A percentile compares a stretch with the other conserved stretches of the same genome.
phyloP scores from a whole-genome alignment of 805 yeast genomes.

The Candida patagonica region DNA sequence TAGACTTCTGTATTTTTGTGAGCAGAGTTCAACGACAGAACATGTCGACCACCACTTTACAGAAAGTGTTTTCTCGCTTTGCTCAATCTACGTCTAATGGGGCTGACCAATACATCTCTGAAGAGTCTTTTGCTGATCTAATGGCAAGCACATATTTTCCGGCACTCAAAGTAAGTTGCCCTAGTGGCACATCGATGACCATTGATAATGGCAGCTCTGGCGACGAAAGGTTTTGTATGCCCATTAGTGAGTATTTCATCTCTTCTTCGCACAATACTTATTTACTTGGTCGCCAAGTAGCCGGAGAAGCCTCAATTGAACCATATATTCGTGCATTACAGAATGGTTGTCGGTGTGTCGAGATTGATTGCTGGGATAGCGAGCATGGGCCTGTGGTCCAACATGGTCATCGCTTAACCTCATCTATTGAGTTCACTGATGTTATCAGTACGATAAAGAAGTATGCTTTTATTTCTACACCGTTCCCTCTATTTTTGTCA shows the following conservation, averaged over 20 bases:
- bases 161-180: conserved; percentile 6
- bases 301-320: conserved; percentile 79
- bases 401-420: conserved; percentile 81
- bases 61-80: conserved; percentile 33
- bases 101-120: conserved; percentile 10
- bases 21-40: conserved; percentile 39
- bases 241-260: conserved; percentile 77
- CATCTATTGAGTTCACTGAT: conserved; percentile 56
- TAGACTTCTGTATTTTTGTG: conserved; percentile 38
- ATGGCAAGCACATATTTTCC: conserved; percentile 28
- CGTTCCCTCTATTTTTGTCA: conserved; percentile 77
- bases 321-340: conserved; percentile 81
- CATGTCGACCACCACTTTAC: conserved; percentile 23
- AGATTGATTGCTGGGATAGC: conserved; percentile 92
- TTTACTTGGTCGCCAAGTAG: conserved; percentile 77
- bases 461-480: conserved; percentile 82
- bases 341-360: conserved; percentile 91
- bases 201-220: conserved; percentile 2
- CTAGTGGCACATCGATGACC: conserved; percentile 1
- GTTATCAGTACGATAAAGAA: conserved; percentile 68
- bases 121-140: conserved; percentile 32
- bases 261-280: conserved; percentile 96
- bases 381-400: conserved; percentile 74
- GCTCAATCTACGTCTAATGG: conserved; percentile 13
- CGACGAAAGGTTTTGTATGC: conserved; percentile 31